These are phyloP conservation scores for Paraconiothyrium brasiliense DNA, from an alignment of 2,329 filamentous ascomycete species.

Conservation along the genomic window DNA sequence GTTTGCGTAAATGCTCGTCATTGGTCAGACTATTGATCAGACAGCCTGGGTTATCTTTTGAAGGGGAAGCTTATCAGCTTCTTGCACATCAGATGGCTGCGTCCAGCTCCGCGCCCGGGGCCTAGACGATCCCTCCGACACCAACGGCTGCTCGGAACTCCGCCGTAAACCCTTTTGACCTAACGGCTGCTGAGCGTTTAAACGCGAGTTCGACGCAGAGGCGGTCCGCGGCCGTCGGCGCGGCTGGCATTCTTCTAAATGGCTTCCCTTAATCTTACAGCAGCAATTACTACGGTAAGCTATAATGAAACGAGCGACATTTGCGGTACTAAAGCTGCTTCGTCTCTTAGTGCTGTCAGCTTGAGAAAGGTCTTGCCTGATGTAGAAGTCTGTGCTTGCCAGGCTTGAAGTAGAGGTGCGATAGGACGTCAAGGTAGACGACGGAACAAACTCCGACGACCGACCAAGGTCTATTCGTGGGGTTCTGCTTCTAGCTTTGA, in stretches of 20 bases:
- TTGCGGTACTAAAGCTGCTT: not conserved
- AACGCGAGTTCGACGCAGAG: not conserved
- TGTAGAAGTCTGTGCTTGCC: not conserved
- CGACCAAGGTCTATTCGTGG: not conserved
- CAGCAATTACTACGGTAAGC: not conserved
- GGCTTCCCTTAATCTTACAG: too few species aligned
- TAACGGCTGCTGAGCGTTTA: not conserved
- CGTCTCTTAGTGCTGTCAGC: not conserved
- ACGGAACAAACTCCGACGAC: not conserved
- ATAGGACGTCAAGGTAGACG: not conserved
- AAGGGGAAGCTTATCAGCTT: not conserved
- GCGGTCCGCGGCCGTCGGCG: not conserved
- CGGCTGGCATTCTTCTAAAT: not conserved
- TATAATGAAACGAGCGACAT: not conserved
- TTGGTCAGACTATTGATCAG: not conserved
- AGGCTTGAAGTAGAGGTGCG: not conserved
- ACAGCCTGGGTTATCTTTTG: not conserved
- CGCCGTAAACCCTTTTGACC: not conserved
- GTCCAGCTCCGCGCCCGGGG: not conserved
- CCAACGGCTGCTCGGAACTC: constrained; percentile 3
- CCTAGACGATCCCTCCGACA: not conserved
- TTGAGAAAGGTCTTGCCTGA: not conserved
- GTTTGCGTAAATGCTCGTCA: not conserved
- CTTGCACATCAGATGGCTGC: not conserved
- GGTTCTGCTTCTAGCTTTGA: not conserved